Conservation (phyloP, 257 asterid species). For the Solanum pennellii region DNA sequence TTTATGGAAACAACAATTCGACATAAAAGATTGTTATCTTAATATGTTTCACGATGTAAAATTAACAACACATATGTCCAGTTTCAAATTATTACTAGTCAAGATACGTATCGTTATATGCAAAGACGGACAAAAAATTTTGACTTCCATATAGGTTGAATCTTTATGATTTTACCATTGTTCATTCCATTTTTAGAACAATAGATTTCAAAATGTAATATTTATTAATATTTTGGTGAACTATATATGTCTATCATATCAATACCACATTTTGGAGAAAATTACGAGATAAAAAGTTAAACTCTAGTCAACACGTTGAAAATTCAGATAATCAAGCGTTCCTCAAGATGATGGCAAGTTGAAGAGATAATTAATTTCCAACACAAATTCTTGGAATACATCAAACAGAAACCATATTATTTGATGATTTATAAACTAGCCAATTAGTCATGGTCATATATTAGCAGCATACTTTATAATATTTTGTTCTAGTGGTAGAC, state of each 20-base stretch:
- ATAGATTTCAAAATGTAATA: neutral
- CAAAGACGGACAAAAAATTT: neutral
- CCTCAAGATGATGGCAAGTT: neutral
- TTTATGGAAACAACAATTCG: neutral
- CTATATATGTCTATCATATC: neutral
- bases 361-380: neutral
- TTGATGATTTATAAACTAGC: neutral
- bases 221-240: neutral
- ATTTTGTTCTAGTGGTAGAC: neutral
- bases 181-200: neutral
- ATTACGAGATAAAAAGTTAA: too few relatives aligned
- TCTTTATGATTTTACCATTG: neutral
- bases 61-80: neutral
- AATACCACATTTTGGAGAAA: too few relatives aligned
- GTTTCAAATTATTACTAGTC: neutral
- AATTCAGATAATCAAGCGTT: neutral
- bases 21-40: neutral
- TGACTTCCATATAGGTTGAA: neutral
- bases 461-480: neutral
- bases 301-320: accelerated
- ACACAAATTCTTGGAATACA: neutral
- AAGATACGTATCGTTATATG: neutral
- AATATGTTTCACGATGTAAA: neutral
- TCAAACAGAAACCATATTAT: neutral
- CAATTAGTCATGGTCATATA: neutral